A percentile compares a stretch with the other conserved stretches of the same genome.
Conservation (phyloP, 495 filamentous ascomycete genomes). For the Lasiosphaeria miniovina region DNA sequence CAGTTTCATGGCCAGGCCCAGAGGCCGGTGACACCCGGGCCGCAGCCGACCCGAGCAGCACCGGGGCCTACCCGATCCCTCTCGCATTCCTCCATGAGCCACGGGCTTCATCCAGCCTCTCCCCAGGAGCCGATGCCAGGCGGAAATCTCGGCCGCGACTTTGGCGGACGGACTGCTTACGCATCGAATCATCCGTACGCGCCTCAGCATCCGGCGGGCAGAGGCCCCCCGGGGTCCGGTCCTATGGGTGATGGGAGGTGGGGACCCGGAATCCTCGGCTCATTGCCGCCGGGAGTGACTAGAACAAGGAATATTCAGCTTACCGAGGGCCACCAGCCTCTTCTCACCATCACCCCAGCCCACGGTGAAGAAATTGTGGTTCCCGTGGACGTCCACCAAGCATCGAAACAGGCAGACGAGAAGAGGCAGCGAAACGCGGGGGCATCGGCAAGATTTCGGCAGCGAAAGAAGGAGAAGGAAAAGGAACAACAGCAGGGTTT, state of each 20-base stretch:
- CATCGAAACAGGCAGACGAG: constrained; percentile 81
- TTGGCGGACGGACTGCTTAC: constrained; percentile 21
- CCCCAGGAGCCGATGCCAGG: constrained; percentile 26
- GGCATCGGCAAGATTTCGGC: constrained; percentile 84
- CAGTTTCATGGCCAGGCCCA: constrained; percentile 29
- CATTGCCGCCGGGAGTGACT: constrained; percentile 16
- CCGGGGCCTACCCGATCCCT: constrained; percentile 36
- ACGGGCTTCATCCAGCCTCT: constrained; percentile 22
- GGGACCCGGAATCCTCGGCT: constrained; percentile 19
- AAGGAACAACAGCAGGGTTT: constrained; percentile 64
- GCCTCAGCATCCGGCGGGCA: constrained; percentile 17
- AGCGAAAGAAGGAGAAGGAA: constrained; percentile 86
- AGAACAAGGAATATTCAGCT: constrained; percentile 30
- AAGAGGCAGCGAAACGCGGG: constrained; percentile 92
- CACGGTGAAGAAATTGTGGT: constrained; percentile 54
- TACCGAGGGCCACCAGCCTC: constrained; percentile 41
- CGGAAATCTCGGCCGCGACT: constrained; percentile 18
- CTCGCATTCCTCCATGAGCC: constrained; percentile 39
- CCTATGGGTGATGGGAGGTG: constrained; percentile 34
- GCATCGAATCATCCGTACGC: constrained; percentile 28
- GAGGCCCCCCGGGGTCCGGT: constrained; percentile 21
- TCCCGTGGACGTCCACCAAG: constrained; percentile 73
- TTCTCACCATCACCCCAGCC: constrained; percentile 37
- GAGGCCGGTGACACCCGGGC: constrained; percentile 24
- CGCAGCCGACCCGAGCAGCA: constrained; percentile 32